phyloP scores from a whole-genome alignment of 805 yeast species.

The Saccharomycopsis sp. region DNA sequence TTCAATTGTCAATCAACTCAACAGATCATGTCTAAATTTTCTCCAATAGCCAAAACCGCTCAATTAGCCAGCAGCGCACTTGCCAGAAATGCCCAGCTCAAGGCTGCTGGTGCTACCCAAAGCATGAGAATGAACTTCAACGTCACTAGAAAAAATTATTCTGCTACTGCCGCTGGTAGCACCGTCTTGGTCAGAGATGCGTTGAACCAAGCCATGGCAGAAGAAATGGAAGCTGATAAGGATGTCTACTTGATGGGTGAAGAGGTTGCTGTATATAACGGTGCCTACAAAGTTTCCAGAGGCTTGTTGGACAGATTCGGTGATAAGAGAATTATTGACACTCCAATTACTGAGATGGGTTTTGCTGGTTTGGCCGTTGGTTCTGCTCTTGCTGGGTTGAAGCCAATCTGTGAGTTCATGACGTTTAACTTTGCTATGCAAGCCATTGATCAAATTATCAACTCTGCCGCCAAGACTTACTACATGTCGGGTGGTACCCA shows the following conservation, averaged over 20 bases:
- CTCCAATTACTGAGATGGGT: slow-evolving; percentile 99
- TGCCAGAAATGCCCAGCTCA: slow-evolving; percentile 4
- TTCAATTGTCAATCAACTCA: neutral
- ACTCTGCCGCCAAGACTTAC: slow-evolving; percentile 97
- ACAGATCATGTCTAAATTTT: slow-evolving; percentile 19
- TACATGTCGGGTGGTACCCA: slow-evolving; percentile 99
- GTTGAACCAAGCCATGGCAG: slow-evolving; percentile 87
- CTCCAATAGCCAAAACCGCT: slow-evolving; percentile 19
- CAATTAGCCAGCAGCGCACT: slow-evolving; percentile 17
- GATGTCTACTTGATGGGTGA: slow-evolving; percentile 95
- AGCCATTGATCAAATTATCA: slow-evolving; percentile 95
- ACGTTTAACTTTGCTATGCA: slow-evolving; percentile 99
- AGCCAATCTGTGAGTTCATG: slow-evolving; percentile 98
- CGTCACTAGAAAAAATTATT: slow-evolving; percentile 10
- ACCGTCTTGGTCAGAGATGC: slow-evolving; percentile 95
- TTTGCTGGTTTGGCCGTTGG: slow-evolving; percentile 93
- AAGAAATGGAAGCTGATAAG: slow-evolving; percentile 93
- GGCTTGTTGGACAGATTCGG: slow-evolving; percentile 94
- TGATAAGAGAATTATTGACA: slow-evolving; percentile 85
- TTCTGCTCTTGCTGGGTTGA: slow-evolving; percentile 91
- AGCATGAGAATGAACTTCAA: slow-evolving; percentile 16
- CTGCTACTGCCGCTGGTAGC: slow-evolving; percentile 37
- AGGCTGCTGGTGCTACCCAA: slow-evolving; percentile 11
- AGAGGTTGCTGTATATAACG: slow-evolving; percentile 98
- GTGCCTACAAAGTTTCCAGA: slow-evolving; percentile 96